Percentiles rank a stretch among this genome's conserved stretches.
phyloP scores from a whole-genome alignment of 257 asterid genomes.

The Plantago major region DNA sequence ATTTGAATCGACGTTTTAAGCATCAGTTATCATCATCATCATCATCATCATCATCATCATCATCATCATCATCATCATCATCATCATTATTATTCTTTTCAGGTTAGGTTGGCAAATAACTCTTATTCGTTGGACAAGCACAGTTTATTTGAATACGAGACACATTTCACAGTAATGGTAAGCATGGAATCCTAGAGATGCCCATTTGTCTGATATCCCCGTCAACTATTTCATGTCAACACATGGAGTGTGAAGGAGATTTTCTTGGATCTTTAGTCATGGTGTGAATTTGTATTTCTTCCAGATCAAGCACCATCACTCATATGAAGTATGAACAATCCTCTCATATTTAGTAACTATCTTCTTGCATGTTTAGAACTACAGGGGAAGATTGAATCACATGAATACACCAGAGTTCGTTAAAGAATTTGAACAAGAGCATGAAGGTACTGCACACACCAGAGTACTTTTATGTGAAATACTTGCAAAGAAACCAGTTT shows the following conservation, averaged over 20 bases:
- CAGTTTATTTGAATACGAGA: constrained; percentile 85
- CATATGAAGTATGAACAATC: constrained; percentile 19
- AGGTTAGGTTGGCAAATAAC: constrained; percentile 94
- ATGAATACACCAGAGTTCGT: constrained; percentile 75
- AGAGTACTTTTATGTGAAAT: too few species aligned
- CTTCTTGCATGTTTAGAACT: constrained; percentile 46
- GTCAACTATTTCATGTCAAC: neutral
- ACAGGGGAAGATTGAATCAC: constrained; percentile 82
- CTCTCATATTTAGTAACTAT: constrained; percentile 12
- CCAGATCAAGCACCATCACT: neutral
- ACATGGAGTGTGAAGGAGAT: too few species aligned
- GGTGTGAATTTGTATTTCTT: too few species aligned
- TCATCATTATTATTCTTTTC: constrained; percentile 22
- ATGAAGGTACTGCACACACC: constrained; percentile 49
- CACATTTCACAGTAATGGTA: constrained; percentile 98
- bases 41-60: too few species aligned
- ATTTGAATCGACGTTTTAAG: too few species aligned
- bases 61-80: too few species aligned
- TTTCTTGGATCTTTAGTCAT: too few species aligned
- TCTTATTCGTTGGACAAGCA: constrained; percentile 64
- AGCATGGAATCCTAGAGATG: constrained; percentile 21
- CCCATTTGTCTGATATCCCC: neutral
- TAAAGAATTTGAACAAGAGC: constrained; percentile 79
- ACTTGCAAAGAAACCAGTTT: too few species aligned
- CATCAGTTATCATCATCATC: too few species aligned